These are phyloP conservation scores for Cronartium ribicola DNA, from an alignment of 1,284 basidiomycete genomes.

Conservation along the genomic window DNA sequence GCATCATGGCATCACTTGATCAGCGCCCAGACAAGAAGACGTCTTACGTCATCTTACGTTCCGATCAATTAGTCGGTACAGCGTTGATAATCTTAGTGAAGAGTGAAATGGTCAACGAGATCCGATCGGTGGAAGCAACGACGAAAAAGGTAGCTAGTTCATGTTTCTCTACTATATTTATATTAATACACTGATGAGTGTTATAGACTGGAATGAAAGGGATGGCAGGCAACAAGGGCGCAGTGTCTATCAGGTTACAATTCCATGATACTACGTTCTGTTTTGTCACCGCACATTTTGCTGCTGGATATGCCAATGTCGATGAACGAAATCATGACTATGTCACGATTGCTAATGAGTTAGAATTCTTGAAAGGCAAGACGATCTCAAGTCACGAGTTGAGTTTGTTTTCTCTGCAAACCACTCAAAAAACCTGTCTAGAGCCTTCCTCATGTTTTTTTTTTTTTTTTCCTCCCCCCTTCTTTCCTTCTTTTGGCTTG, in stretches of 20 bases:
- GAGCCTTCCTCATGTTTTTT: not conserved
- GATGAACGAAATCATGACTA: slow-evolving; percentile 92
- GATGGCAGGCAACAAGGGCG: slow-evolving; percentile 87
- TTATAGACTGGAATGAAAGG: slow-evolving; percentile 84
- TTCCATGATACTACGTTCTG: slow-evolving; percentile 87
- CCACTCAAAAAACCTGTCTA: not conserved
- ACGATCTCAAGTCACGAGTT: slow-evolving; percentile 84
- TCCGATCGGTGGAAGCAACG: slow-evolving; percentile 85
- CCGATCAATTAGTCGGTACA: slow-evolving; percentile 89
- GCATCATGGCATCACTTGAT: slow-evolving; percentile 73
- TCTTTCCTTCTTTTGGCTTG: not conserved
- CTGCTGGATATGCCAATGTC: slow-evolving; percentile 83
- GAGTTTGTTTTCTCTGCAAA: slow-evolving; percentile 48
- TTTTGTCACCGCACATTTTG: slow-evolving; percentile 91
- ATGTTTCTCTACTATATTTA: not conserved
- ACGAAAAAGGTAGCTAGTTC: slow-evolving; percentile 69
- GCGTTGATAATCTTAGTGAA: slow-evolving; percentile 82
- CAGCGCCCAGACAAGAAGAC: slow-evolving; percentile 63
- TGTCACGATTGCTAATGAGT: slow-evolving; percentile 71
- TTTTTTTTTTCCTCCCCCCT: slow-evolving; percentile 16
- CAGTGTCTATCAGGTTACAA: slow-evolving; percentile 85
- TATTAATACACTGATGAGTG: slow-evolving; percentile 15
- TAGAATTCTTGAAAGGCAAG: slow-evolving; percentile 84
- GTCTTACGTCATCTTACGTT: slow-evolving; percentile 79
- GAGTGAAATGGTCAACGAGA: slow-evolving; percentile 66